Base-by-base conservation (phyloP, 805 yeast species). In the Wickerhamiella alocasiicola region DNA sequence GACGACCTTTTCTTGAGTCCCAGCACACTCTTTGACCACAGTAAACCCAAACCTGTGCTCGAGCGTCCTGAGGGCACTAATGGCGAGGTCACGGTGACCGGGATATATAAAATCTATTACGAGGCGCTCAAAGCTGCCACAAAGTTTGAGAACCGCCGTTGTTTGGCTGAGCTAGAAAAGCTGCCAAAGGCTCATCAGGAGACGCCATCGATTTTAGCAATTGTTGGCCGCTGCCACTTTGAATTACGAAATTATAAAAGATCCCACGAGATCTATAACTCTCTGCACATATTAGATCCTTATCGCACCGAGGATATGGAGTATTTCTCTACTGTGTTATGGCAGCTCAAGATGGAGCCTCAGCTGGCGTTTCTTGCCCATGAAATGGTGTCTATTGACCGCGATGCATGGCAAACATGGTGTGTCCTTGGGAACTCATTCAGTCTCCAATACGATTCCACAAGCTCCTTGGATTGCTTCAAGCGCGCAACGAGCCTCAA, bases 281-380 rank as follows among this genome's bases (percentile, higher is more conserved):
- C 67, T 48, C 65, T 91, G 42, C 67, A 94, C 40, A 64, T 63
- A 41, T 44, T 78, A 19, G 95, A 85, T 60, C 72, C 88, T 31
- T 81, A 87, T 9, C 67, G 97, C 43, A 56, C 78, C 12, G 76
- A 74, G 46, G 97, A 85, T 55, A 83, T 88, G 91, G 97, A 91
- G 54, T 75, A 77, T 50, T 85, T 74, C 55, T 84, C 95, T 0
- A 88, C 97, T 0, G 64, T 85, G 21, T 65, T 88, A 44, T 88
- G 98, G 98, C 97, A 91, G 63, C 61, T 85, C 37, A 88, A 81
- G 42, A 78, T 77, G 52, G 85, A 81, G 36, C 72, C 74, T 16
- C 87, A 78, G 42, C 66, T 91, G 39, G 77, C 91, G n/a, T 76
- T 70, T 51, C 65, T 91, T 43, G 81, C 94, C 3, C 82, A 81